Conservation (phyloP, 2,329 filamentous ascomycete species). For the Aspergillus fijiensis region DNA sequence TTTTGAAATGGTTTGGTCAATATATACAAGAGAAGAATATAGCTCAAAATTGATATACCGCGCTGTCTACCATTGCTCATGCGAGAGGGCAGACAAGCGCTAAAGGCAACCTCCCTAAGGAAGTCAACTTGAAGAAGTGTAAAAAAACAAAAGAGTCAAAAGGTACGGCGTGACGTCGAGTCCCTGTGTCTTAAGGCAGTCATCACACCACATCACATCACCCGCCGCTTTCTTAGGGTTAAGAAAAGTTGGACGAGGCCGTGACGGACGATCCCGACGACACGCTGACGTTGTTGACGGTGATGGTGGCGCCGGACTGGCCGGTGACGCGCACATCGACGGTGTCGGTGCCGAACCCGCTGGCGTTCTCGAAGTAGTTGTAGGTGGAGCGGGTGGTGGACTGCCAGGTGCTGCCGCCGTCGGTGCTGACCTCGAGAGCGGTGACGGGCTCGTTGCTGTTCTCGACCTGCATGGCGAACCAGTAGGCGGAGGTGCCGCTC, state of each 20-base stretch:
- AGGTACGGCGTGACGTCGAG: too few relatives aligned
- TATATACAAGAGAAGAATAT: too few relatives aligned
- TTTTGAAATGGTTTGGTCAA: too few relatives aligned
- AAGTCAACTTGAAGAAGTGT: too few relatives aligned
- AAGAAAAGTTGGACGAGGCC: constrained; percentile 26
- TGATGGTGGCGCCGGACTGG: constrained; percentile 51
- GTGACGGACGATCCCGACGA: constrained; percentile 20
- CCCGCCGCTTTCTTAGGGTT: neutral
- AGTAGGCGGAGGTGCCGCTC: constrained; percentile 47
- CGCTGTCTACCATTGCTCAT: too few relatives aligned
- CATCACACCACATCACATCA: neutral
- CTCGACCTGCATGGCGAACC: constrained; percentile 65
- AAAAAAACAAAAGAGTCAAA: too few relatives aligned
- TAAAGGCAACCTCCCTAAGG: too few relatives aligned
- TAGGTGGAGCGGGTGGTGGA: constrained; percentile 55
- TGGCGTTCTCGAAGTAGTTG: constrained; percentile 62
- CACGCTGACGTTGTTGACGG: constrained; percentile 51
- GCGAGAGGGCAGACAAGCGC: too few relatives aligned
- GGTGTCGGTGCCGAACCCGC: constrained; percentile 55
- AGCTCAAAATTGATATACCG: too few relatives aligned
- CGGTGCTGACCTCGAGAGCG: constrained; percentile 60
- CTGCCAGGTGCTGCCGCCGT: constrained; percentile 60
- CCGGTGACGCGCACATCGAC: constrained; percentile 60
- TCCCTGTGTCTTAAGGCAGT: neutral
- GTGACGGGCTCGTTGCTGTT: constrained; percentile 60